Base-by-base conservation (phyloP, 1,139 yeast species). In the Eremothecium cymbalariae region DNA sequence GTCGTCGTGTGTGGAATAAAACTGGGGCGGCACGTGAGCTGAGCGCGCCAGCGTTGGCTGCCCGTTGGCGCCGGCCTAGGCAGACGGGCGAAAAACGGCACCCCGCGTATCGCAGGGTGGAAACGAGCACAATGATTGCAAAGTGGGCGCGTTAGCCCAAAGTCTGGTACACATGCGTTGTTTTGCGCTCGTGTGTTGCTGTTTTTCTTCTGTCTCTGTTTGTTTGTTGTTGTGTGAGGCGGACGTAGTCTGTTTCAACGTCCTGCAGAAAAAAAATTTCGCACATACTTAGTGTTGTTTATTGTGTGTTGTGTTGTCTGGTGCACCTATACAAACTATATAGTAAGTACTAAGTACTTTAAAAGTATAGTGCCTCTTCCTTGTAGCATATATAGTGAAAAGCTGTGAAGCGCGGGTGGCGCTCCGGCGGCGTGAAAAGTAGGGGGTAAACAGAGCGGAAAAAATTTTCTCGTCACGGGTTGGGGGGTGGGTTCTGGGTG, bases 361-460 rank as follows among this genome's bases (percentile, higher is more conserved):
- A 23, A 27, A 27, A 27, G 30, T 27, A 27, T 21, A 21, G 12
- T 21, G 21, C 30, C 21, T 27, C 21, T 27, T 11, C 30, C 25
- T 18, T 27, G 30, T 27, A 17, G 21, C 30, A 27, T 27, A 27
- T 27, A 27, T 27, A 27, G 30, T 27, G 30, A 27, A 27, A 14
- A 21, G 21, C 21, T 27, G 30, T 21, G n/a, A 27, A 27, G 30
- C 30, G 21, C 25, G 25, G 25, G 25, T 8, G 25, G 25, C 13
- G 25, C 12, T 8, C 8, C 11, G 12, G 7, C 8, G 8, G 12
- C 25, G 7, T 8, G 25, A 23, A 23, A 23, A 23, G 12, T 8
- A 23, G 14, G 12, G 14, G 14, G 25, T 8, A 8, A 11, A 23
- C 8, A 23, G 14, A 7, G 14, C 7, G 25, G 12, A 8, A 11